These are phyloP conservation scores for Simplicillium aogashimaense DNA, from an alignment of 2,329 filamentous ascomycete species.

Conservation along the genomic window DNA sequence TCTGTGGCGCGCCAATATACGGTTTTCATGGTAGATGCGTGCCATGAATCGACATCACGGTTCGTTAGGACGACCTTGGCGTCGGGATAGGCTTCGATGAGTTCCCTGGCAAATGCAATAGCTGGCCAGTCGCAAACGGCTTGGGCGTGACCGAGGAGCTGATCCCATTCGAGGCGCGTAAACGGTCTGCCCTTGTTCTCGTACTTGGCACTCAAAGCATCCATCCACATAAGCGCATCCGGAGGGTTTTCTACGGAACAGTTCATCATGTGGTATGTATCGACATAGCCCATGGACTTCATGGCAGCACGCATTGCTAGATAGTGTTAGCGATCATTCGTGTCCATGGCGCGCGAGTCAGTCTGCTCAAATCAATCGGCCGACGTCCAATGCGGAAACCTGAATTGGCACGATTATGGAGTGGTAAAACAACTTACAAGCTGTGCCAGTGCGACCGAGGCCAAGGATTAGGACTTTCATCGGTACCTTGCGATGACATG, in stretches of 20 bases:
- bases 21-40: conserved; percentile 53
- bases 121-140: conserved; percentile 62
- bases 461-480: conserved; percentile 66
- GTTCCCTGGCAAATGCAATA: conserved; percentile 57
- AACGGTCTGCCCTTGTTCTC: conserved; percentile 31
- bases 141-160: conserved; percentile 55
- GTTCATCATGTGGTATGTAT: conserved; percentile 68
- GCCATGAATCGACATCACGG: conserved; percentile 56
- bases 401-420: neutral
- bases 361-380: too few relatives aligned
- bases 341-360: neutral
- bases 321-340: neutral
- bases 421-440: conserved; percentile 38
- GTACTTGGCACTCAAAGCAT: conserved; percentile 49
- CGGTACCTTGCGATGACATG: conserved; percentile 56
- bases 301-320: conserved; percentile 55
- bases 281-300: conserved; percentile 54
- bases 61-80: conserved; percentile 62
- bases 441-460: conserved; percentile 60
- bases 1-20: conserved; percentile 59
- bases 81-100: conserved; percentile 62
- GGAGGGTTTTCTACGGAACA: conserved; percentile 49
- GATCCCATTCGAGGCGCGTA: conserved; percentile 58
- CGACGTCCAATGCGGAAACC: too few relatives aligned
- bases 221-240: conserved; percentile 60